Evolutionary conservation across 805 yeast species (phyloP), one percentile per base, ranked within the genome.

Genomic region (Alloascoidea africana): DNA sequence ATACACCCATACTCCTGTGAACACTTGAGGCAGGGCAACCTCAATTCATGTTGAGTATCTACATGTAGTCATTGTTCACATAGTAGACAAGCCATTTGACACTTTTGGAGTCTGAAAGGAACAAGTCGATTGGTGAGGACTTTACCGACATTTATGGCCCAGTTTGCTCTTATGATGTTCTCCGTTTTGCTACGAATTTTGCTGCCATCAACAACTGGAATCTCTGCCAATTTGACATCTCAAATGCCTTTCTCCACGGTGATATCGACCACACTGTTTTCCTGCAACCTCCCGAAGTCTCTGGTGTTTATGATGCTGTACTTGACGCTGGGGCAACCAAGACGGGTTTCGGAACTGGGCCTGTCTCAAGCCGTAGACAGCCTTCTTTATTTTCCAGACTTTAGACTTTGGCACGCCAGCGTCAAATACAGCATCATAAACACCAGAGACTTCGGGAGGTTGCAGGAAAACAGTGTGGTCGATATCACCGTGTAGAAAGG

Each of bases 401-500:
- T 4, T 33, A 33, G 17, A 18, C 14, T 34, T 14, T n/a, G n/a
- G n/a, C n/a, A n/a, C n/a, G n/a, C n/a, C n/a, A n/a, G n/a, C n/a
- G n/a, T n/a, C n/a, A n/a, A n/a, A n/a, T n/a, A n/a, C n/a, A n/a
- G n/a, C n/a, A n/a, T n/a, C n/a, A n/a, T n/a, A n/a, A n/a, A n/a
- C n/a, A n/a, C n/a, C n/a, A 33, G 14, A 14, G 4, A n/a, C 30
- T 23, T 23, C 30, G n/a, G 37, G 36, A 32, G 5, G 36, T 23
- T 13, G 5, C 36, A 14, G 15, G 11, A 14, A 30, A 17, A 17
- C 17, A 13, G 14, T 5, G 16, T 18, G 35, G 17, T 36, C 35
- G 23, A 42, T 33, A n/a, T 14, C 5, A 2, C 32, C 38, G 14
- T 42, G 38, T 16, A 41, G 30, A 17, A 37, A 27, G 3, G 47